A percentile compares a stretch with the other conserved stretches of the same genome.
Conservation (phyloP, 148 eudicot genomes). For the Rhododendron mucronatum region DNA sequence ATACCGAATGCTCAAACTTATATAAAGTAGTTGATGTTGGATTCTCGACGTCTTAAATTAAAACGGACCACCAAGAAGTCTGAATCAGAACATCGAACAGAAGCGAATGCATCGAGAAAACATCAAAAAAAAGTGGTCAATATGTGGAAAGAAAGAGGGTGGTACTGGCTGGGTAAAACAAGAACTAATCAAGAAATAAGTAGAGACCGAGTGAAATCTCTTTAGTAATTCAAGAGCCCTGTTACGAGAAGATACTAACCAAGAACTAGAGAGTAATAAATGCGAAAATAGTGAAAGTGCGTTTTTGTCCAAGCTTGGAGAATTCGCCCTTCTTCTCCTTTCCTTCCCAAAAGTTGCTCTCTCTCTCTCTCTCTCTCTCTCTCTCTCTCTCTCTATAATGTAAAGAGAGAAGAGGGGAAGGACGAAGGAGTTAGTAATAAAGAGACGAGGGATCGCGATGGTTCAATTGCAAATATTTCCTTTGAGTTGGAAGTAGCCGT, state of each 20-base stretch:
- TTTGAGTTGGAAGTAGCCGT: background rate
- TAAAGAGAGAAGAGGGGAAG: background rate
- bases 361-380: constrained; percentile 2
- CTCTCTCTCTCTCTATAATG: background rate
- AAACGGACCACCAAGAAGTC: background rate
- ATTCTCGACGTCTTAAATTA: background rate
- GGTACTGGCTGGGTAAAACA: background rate
- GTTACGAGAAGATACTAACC: background rate
- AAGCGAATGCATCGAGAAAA: background rate
- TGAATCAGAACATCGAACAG: background rate
- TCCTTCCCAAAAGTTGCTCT: background rate
- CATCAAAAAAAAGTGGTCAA: background rate
- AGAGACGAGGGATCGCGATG: background rate
- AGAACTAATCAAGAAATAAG: background rate
- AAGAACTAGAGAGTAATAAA: background rate
- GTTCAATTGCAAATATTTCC: background rate
- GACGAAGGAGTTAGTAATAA: background rate
- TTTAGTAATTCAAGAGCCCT: background rate
- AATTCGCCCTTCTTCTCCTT: background rate
- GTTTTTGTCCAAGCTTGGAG: background rate
- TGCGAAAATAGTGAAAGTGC: too few species aligned
- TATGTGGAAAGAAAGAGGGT: background rate
- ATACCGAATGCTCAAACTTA: background rate
- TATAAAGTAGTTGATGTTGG: background rate
- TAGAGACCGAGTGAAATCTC: background rate